Evolutionary conservation across 2,329 filamentous ascomycete genomes (phyloP), one percentile per base, ranked within the genome.

Genomic region (Penicillium sp.): DNA sequence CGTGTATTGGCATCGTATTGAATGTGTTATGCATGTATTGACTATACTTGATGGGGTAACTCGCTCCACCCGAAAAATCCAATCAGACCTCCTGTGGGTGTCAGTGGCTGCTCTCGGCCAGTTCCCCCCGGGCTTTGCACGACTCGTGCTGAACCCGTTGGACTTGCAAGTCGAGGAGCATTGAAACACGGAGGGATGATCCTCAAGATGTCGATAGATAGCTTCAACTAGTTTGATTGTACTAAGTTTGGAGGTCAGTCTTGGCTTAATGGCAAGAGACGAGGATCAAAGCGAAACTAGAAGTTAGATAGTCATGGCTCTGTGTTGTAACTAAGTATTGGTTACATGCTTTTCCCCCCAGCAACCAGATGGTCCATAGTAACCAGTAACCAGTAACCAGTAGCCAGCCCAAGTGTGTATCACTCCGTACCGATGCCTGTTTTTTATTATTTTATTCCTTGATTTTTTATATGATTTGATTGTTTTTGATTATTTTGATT

Each of bases 71-170:
- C 4, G 13, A 2, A 12, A 2, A 12, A 42, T 8, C 51, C 37
- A 45, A 55, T 55, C 2, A 42, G 38, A 55, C 17, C 17, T n/a
- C 19, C 17, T 33, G 24, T 3, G 19, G 6, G n/a, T 33, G 24
- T 64, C 28, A 59, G n/a, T 65, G 63, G 63, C 53, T 59, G 40
- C 55, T 54, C 57, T 59, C 49, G 30, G 57, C 30, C 50, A 53
- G 49, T 45, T n/a, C 15, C 37, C 49, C 22, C 57, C 9, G 49
- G 22, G 40, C 12, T 9, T 15, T 51, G 47, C 53, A 38, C 53
- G 24, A 55, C 37, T 44, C 53, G 53, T 55, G 38, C 37, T 17
- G 24, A 44, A 22, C 28, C 24, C 22, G 53, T 59, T 62, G 53
- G 53, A 57, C 28, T 51, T 50, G 57, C 37, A 24, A 33, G 58